Base-by-base conservation (phyloP, 2,329 filamentous ascomycete genomes). In the Microdochium paspali region DNA sequence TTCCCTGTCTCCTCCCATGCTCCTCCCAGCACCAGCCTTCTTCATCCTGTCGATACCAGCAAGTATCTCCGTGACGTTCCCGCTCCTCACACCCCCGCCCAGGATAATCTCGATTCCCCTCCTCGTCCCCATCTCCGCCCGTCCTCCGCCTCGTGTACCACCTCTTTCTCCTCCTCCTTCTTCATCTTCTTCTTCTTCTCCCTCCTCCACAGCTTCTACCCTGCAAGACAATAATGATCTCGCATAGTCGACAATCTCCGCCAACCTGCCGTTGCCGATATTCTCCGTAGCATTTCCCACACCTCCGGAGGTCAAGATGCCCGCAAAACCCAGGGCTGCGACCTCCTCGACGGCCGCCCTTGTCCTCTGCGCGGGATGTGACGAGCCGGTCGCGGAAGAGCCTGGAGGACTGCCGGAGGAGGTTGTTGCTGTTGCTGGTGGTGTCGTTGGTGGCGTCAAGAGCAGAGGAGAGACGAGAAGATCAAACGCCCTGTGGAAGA, bases 401-500 rank as follows among this genome's bases (percentile, higher is more conserved):
- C 48, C 45, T 43, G 55, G 51, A 9, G 53, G 49, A n/a, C n/a
- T n/a, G n/a, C 28, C 53, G 44, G 10, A 42, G 5, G 15, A 30
- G 15, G 26, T 9, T 13, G 49, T 26, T 44, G 44, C n/a, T 46
- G 35, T 12, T 28, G 40, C 10, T 47, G 10, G 26, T n/a, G 1
- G 50, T 53, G 13, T 48, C 49, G 23, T n/a, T n/a, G n/a, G n/a
- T n/a, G n/a, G n/a, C n/a, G n/a, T n/a, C n/a, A n/a, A n/a, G n/a
- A n/a, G n/a, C n/a, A n/a, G n/a, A n/a, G 49, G 45, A 4, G 50
- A 59, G 3, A 74, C 54, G 10, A 78, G 61, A 18, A 67, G 62
- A 54, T 81, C 77, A 49, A 78, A 77, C 2, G 77, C 77, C 15
- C 77, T 70, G 58, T 79, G 76, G 51, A 80, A 74, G n/a, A 77